Evolutionary conservation across 2,329 filamentous ascomycete genomes (phyloP).

Genomic region (Sporothrix variecibatus): DNA sequence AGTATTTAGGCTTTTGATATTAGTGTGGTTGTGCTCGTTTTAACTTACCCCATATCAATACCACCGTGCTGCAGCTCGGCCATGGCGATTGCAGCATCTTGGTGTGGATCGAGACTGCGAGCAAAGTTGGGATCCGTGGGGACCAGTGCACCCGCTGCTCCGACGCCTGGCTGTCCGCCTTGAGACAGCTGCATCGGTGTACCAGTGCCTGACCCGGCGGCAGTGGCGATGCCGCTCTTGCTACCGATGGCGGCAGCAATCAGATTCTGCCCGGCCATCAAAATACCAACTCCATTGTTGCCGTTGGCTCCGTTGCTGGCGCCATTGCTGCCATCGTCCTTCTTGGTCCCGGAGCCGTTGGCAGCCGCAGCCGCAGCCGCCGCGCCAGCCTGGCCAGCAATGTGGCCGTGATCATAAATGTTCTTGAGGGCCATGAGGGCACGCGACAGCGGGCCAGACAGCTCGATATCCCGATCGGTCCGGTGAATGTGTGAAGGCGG

Average conservation of each 20-base stretch:
- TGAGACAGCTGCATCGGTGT: slow-evolving; percentile 44
- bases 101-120: slow-evolving; percentile 52
- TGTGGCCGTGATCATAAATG: slow-evolving; percentile 66
- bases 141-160: neutral
- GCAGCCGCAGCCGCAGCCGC: slow-evolving; percentile 9
- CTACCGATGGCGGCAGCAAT: neutral
- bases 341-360: slow-evolving; percentile 38
- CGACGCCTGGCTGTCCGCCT: slow-evolving; percentile 31
- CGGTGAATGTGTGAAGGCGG: slow-evolving; percentile 55
- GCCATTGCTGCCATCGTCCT: slow-evolving; percentile 45
- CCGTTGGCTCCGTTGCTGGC: neutral
- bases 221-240: neutral
- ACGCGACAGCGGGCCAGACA: slow-evolving; percentile 62
- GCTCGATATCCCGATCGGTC: slow-evolving; percentile 62
- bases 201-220: slow-evolving; percentile 41
- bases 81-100: slow-evolving; percentile 65
- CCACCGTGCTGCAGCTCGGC: slow-evolving; percentile 63
- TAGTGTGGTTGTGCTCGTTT: neutral
- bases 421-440: slow-evolving; percentile 63
- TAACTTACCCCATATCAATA: slow-evolving; percentile 29
- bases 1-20: neutral
- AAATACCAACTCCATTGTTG: neutral
- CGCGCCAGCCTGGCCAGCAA: slow-evolving; percentile 46
- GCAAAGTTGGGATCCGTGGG: neutral
- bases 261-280: neutral